Base-by-base conservation (phyloP, 805 yeast species). In the Zygosaccharomyces kombuchaensis region DNA sequence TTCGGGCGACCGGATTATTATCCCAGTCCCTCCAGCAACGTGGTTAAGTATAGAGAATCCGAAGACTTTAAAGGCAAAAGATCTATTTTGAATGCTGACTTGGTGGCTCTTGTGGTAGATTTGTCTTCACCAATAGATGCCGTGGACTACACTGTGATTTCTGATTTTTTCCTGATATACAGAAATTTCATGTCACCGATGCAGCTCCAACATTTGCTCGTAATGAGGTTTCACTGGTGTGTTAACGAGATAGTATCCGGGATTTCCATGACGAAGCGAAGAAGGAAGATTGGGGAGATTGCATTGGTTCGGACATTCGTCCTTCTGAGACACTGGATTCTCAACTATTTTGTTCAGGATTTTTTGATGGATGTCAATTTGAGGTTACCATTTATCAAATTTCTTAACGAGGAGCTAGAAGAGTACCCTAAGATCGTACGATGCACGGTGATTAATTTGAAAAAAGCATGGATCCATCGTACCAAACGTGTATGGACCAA, bases 101-200 rank as follows among this genome's bases (percentile, higher is more conserved):
- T 63, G 9, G 49, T 46, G 26, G 69, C 68, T 2, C 63, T 82
- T 14, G 64, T 82, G 8, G 79, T 78, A 7, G 80, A 81, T 54
- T 61, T 83, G 25, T 83, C 96, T 1, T 78, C 87, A 9, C 90
- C 93, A 4, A 77, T 57, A 16, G 69, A 80, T 46, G 67, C 79
- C 5, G 76, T 91, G 13, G 90, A 88, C 63, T 91, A 91, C 63
- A 78, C 80, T 50, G 73, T 84, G 32, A 69, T 90, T 45, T 78
- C 90, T 39, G 97, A 93, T 67, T 89, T 93, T 63, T 87, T 91
- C 62, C 73, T 91, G 41, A 82, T 96, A 1, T 90, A 79, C 66
- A 72, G 98, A 41, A 74, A 81, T 44, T 89, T 86, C 60, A 68
- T 84, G 31, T 68, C 79, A 13, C 65, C 83, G n/a, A 60, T 68